Percentiles rank a stretch among this genome's conserved stretches.
Evolutionary conservation across 2,329 filamentous ascomycete species (phyloP).

Genomic region (Botrytis paeoniae): DNA sequence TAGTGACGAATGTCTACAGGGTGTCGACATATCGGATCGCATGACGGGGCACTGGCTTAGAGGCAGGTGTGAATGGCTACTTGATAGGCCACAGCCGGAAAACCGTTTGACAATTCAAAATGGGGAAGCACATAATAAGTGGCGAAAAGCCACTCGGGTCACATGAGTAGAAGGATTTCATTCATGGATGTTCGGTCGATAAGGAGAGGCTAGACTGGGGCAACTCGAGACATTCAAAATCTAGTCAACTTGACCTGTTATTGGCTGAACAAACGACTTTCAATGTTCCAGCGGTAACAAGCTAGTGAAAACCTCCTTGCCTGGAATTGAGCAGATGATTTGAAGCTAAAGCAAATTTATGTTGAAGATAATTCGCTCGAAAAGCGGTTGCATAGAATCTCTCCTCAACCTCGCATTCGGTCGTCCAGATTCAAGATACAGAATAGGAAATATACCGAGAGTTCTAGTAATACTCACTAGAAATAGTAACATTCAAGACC

Average conservation of each 20-base stretch:
- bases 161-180: background rate
- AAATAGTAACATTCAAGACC: background rate
- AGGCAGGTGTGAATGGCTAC: background rate
- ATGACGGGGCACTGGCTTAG: background rate
- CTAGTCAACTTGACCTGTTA: too few species aligned
- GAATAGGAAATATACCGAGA: conserved; percentile 14
- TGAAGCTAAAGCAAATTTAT: background rate
- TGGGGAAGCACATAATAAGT: conserved; percentile 1
- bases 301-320: background rate
- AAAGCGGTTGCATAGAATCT: background rate
- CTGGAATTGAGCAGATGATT: background rate
- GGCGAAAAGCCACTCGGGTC: conserved; percentile 4
- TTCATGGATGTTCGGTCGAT: background rate
- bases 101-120: background rate
- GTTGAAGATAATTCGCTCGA: background rate
- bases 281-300: background rate
- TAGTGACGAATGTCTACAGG: background rate
- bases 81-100: background rate
- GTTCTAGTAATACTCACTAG: background rate
- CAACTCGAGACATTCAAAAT: background rate
- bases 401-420: background rate
- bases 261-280: background rate
- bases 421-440: background rate
- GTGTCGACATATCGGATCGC: background rate
- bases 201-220: background rate